Conservation (phyloP, 2,329 filamentous ascomycete genomes). For the Magnaporthiopsis rhizophila region DNA sequence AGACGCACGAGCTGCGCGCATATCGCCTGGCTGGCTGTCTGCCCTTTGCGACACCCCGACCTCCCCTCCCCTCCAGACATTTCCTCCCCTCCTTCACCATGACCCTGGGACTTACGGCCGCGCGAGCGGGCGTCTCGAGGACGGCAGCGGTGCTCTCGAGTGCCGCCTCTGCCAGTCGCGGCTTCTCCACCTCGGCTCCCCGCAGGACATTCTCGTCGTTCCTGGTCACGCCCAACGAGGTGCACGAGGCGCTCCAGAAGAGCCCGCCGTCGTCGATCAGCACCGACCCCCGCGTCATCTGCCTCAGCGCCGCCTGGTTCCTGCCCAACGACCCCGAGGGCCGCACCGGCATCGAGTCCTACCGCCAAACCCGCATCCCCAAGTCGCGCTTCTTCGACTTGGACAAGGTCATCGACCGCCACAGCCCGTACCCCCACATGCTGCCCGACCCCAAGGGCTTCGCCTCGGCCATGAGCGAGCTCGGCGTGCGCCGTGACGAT, state of each 20-base stretch:
- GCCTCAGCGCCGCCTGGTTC: slow-evolving; percentile 92
- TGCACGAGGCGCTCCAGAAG: slow-evolving; percentile 72
- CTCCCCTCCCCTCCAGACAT: neutral
- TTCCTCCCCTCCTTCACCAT: neutral
- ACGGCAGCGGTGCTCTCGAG: neutral
- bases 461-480: slow-evolving; percentile 75
- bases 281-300: slow-evolving; percentile 74
- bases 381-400: slow-evolving; percentile 93
- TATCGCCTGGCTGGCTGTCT: neutral
- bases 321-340: slow-evolving; percentile 72
- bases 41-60: neutral
- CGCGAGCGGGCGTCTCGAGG: neutral
- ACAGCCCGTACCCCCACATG: slow-evolving; percentile 94
- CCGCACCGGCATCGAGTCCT: slow-evolving; percentile 72
- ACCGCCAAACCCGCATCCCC: slow-evolving; percentile 76
- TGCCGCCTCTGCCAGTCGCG: slow-evolving; percentile 13
- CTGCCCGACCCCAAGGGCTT: slow-evolving; percentile 78
- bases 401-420: slow-evolving; percentile 78
- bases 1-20: neutral
- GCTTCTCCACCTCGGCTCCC: slow-evolving; percentile 19
- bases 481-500: slow-evolving; percentile 83
- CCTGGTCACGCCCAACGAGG: slow-evolving; percentile 76
- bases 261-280: slow-evolving; percentile 74
- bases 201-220: slow-evolving; percentile 65
- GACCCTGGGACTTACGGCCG: neutral